phyloP scores from a whole-genome alignment of 176 grass and related monocot genomes.

The Ananas comosus region DNA sequence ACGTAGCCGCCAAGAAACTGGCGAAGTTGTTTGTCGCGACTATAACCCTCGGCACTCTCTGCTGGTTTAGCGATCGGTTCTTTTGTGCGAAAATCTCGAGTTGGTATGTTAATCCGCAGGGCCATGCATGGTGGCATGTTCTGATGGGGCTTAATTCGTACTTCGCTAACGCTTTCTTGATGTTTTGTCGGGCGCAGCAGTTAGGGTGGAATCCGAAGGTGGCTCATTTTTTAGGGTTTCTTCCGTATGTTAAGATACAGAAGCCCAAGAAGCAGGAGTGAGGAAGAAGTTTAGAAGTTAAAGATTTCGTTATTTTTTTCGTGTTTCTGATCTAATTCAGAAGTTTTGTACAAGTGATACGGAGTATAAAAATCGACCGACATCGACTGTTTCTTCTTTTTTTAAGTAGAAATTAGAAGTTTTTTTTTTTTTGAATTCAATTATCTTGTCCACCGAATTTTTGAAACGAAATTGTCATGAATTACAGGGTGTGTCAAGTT shows the following conservation, averaged over 20 bases:
- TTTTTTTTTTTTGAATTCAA: background rate
- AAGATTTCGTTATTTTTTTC: conserved; percentile 9
- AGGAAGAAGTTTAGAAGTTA: conserved; percentile 4
- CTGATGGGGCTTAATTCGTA: conserved; percentile 85
- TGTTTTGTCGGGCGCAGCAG: conserved; percentile 85
- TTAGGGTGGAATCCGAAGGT: conserved; percentile 54
- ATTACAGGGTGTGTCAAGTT: background rate
- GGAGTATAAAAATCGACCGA: conserved; percentile 41
- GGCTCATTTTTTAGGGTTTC: conserved; percentile 39
- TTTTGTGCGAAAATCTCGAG: conserved; percentile 66
- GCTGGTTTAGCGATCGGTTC: conserved; percentile 61
- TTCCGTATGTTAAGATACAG: conserved; percentile 75
- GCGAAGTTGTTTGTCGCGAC: conserved; percentile 65
- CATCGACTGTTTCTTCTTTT: background rate
- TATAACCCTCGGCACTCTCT: conserved; percentile 41
- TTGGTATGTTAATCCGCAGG: conserved; percentile 82
- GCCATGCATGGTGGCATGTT: conserved; percentile 85
- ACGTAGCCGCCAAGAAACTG: conserved; percentile 50
- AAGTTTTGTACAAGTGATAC: conserved; percentile 46
- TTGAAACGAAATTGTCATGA: background rate
- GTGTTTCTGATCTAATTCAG: conserved; percentile 2
- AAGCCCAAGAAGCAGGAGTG: conserved; percentile 66
- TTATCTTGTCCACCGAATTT: background rate
- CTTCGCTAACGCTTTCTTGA: conserved; percentile 79
- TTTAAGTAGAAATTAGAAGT: background rate